Conservation (phyloP, 2,329 filamentous ascomycete genomes). For the Apiospora malaysiana region DNA sequence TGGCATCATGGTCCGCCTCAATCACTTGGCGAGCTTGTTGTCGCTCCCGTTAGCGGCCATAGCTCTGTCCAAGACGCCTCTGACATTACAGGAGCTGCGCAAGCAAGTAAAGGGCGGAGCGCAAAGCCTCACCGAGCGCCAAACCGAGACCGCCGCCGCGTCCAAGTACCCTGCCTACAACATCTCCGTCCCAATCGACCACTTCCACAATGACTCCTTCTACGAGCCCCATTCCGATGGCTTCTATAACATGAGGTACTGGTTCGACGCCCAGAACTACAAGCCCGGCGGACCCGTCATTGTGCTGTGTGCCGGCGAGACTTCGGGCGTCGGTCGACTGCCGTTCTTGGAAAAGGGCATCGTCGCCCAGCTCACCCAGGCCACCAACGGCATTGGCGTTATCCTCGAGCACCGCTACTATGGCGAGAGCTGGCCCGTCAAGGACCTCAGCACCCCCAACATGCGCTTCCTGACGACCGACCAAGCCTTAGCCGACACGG, state of each 20-base stretch:
- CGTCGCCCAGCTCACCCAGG: conserved; percentile 70
- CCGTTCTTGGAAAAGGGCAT: conserved; percentile 80
- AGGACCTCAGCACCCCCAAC: conserved; percentile 69
- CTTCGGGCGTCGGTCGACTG: conserved; percentile 65
- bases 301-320: conserved; percentile 76
- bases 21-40: conserved; percentile 20
- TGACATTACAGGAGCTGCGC: conserved; percentile 20
- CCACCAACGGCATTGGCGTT: conserved; percentile 76
- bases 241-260: conserved; percentile 77
- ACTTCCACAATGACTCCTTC: conserved; percentile 79
- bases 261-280: conserved; percentile 81
- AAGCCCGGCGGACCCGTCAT: conserved; percentile 80
- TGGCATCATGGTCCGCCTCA: conserved; percentile 18
- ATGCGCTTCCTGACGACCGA: conserved; percentile 84
- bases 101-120: conserved; percentile 13
- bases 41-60: conserved; percentile 21
- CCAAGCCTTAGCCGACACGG: conserved; percentile 80
- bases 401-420: conserved; percentile 91
- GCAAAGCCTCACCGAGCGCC: conserved; percentile 25
- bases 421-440: conserved; percentile 73
- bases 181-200: conserved; percentile 67
- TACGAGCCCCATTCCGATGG: conserved; percentile 79
- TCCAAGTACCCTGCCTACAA: conserved; percentile 46
- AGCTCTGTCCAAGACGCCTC: conserved; percentile 17
- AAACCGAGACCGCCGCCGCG: conserved; percentile 27